Evolutionary conservation across 495 filamentous ascomycete species (phyloP), one percentile per base, ranked within the genome.

Genomic region (Trichoderma asperelloides): DNA sequence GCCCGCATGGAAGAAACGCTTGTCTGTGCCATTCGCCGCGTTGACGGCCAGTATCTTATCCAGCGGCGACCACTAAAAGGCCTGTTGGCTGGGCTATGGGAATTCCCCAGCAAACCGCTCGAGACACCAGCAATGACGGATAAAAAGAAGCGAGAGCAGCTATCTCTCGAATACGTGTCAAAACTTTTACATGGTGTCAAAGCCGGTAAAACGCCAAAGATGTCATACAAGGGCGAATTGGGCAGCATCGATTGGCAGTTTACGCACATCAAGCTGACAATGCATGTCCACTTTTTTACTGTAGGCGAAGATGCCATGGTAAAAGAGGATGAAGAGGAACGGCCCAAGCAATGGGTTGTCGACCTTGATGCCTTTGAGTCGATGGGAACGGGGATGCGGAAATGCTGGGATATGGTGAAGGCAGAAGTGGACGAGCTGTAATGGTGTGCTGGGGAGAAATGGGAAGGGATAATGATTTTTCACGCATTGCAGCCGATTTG

Each of bases 361-460:
- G 72, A 75, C 18, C 66, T 81, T 0, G 77, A 81, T 7, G 62
- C 51, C 9, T 37, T 37, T 0, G 78, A 79, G 62, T 78, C 76
- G 1, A 81, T 82, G 79, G 80, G 80, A 0, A 81, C 79, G 0
- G 80, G 80, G 0, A 82, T 82, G 79, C 74, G 75, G 21, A 78
- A 79, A 49, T 82, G 80, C 65, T 82, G 79, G 79, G 69, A 74
- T 1, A 66, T 81, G 64, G 64, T 65, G 12, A 21, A 45, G 15
- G 30, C 39, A 41, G 30, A 30, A n/a, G 63, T 25, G 23, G 30
- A 41, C 2, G 63, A 41, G n/a, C 12, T 41, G 3, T 64, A 25
- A 28, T 28, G 2, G 27, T 27, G 57, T 28, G 30, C 57, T 62
- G 21, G 57, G 18, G 30, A 21, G 5, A 13, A 23, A 13, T 13